These are phyloP conservation scores for Coniochaeta sp. DNA, from an alignment of 2,329 filamentous ascomycete genomes.

Conservation along the genomic window DNA sequence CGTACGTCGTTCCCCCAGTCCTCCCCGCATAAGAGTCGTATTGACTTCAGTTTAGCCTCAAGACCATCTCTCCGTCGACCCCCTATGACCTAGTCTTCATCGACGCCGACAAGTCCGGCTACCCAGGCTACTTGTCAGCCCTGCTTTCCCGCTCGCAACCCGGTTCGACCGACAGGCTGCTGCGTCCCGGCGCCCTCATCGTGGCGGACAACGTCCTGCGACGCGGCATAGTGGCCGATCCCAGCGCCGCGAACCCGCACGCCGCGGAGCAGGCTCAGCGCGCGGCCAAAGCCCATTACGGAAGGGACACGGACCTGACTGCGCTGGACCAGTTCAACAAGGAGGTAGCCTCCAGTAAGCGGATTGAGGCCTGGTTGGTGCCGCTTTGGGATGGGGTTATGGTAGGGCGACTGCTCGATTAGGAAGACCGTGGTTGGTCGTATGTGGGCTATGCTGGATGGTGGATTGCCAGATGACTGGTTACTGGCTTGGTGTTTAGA, in stretches of 20 bases:
- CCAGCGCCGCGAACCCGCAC: slow-evolving; percentile 21
- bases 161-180: slow-evolving; percentile 28
- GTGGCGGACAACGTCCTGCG: slow-evolving; percentile 48
- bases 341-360: slow-evolving; percentile 16
- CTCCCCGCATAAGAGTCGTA: not conserved
- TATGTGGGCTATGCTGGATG: not conserved
- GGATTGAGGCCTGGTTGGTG: slow-evolving; percentile 27
- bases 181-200: slow-evolving; percentile 41
- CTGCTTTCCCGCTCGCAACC: slow-evolving; percentile 36
- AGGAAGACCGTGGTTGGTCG: not conserved
- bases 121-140: slow-evolving; percentile 37
- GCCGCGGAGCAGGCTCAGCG: slow-evolving; percentile 4
- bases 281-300: slow-evolving; percentile 3
- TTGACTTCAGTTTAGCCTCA: slow-evolving; percentile 16
- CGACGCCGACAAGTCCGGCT: slow-evolving; percentile 46
- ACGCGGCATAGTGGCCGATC: slow-evolving; percentile 37
- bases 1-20: slow-evolving; percentile 20
- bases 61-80: slow-evolving; percentile 23
- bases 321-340: slow-evolving; percentile 26
- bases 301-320: slow-evolving; percentile 9
- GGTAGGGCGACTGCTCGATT: slow-evolving; percentile 20
- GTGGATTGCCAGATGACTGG: not conserved
- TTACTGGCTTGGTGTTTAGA: not conserved
- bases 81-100: slow-evolving; percentile 49
- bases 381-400: slow-evolving; percentile 31